These are phyloP conservation scores for Cucurbita pepo DNA, from an alignment of 306 rosid genomes.

Conservation along the genomic window DNA sequence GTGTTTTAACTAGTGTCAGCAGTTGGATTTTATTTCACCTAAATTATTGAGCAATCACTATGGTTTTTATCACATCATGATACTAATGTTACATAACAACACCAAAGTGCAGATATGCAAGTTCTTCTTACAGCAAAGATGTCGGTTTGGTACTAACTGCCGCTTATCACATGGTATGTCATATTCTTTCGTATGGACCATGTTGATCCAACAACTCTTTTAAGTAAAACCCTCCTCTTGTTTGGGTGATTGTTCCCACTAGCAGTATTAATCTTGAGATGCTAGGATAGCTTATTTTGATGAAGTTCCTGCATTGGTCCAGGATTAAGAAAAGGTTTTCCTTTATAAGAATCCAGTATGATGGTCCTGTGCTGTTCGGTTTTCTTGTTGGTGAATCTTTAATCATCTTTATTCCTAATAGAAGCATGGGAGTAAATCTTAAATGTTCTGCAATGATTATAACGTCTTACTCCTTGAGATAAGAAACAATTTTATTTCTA, in stretches of 20 bases:
- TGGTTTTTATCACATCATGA: constrained; percentile 18
- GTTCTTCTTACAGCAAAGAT: constrained; percentile 85
- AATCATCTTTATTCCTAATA: neutral
- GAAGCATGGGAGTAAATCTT: neutral
- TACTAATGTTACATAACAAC: constrained; percentile 39
- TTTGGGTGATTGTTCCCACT: constrained; percentile 2
- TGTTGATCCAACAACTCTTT: constrained; percentile 2
- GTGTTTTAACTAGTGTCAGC: neutral
- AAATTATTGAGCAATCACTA: constrained; percentile 16
- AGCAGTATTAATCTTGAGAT: constrained; percentile 6
- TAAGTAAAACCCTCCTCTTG: neutral
- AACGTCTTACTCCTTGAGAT: neutral
- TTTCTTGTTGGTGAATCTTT: neutral
- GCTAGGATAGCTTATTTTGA: constrained; percentile 1
- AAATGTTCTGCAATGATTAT: neutral
- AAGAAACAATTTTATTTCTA: neutral
- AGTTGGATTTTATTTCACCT: neutral
- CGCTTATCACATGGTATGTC: constrained; percentile 96
- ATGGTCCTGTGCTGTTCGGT: neutral
- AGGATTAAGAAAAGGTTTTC: neutral
- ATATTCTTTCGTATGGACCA: constrained; percentile 15
- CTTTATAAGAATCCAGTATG: neutral
- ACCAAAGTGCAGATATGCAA: constrained; percentile 95
- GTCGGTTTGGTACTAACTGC: constrained; percentile 83
- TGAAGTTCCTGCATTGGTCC: neutral